Evolutionary conservation across 164 flowering plant species (phyloP).

Genomic region (Umbilicus rupestris): DNA sequence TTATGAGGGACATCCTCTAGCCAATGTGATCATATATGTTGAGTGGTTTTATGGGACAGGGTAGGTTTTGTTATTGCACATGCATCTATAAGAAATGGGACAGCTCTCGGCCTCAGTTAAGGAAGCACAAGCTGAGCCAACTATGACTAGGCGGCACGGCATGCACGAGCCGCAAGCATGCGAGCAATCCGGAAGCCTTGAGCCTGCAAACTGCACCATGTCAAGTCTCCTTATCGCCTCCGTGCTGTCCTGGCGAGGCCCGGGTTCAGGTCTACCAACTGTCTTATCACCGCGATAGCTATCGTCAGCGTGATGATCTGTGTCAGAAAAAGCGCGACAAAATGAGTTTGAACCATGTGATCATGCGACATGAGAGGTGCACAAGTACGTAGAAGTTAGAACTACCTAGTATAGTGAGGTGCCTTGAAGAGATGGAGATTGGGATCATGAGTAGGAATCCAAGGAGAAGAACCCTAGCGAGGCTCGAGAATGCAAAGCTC

Average conservation of each 20-base stretch:
- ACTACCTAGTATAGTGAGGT: neutral
- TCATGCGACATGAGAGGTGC: neutral
- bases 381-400: neutral
- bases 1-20: no score
- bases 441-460: neutral
- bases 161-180: conserved; percentile 26
- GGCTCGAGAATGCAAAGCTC: neutral
- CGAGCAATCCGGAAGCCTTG: conserved; percentile 26
- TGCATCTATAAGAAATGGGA: conserved; percentile 24
- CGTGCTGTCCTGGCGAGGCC: neutral
- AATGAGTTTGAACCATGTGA: no score
- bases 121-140: conserved; percentile 16
- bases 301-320: neutral
- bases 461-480: neutral
- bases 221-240: neutral
- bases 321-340: no score
- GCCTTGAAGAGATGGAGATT: conserved; percentile 1
- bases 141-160: conserved; percentile 22
- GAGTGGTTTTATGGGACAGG: conserved; percentile 19
- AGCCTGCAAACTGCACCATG: conserved; percentile 17
- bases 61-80: conserved; percentile 24
- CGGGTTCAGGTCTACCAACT: no score
- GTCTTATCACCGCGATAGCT: neutral
- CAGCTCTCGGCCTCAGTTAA: conserved; percentile 21
- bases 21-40: neutral